These are phyloP conservation scores for Calycina marina DNA, from an alignment of 2,329 filamentous ascomycete genomes.

Conservation along the genomic window DNA sequence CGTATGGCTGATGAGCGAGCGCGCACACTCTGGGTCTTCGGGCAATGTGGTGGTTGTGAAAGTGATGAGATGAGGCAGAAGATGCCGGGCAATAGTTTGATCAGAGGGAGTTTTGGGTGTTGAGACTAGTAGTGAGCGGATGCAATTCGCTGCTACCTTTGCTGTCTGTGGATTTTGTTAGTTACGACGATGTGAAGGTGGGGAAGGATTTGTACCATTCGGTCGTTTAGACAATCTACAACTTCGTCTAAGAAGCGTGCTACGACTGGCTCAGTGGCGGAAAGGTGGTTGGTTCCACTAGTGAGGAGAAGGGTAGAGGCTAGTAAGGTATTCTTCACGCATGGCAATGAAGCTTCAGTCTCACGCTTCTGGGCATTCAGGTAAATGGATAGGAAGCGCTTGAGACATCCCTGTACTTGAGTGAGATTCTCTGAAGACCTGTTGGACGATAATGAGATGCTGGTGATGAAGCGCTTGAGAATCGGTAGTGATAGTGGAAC, in stretches of 20 bases:
- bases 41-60: slow-evolving; percentile 58
- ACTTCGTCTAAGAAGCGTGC: slow-evolving; percentile 65
- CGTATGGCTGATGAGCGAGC: slow-evolving; percentile 55
- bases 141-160: slow-evolving; percentile 81
- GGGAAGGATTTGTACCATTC: slow-evolving; percentile 38
- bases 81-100: slow-evolving; percentile 56
- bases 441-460: slow-evolving; percentile 41
- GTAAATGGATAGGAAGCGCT: slow-evolving; percentile 70
- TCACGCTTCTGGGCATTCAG: slow-evolving; percentile 63
- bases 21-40: slow-evolving; percentile 68
- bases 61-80: slow-evolving; percentile 59
- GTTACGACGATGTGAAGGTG: slow-evolving; percentile 4
- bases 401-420: slow-evolving; percentile 70
- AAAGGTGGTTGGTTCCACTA: slow-evolving; percentile 58
- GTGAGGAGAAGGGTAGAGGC: slow-evolving; percentile 83
- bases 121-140: slow-evolving; percentile 67
- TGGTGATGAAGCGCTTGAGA: slow-evolving; percentile 77
- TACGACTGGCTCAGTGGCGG: slow-evolving; percentile 61
- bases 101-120: slow-evolving; percentile 48
- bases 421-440: slow-evolving; percentile 20
- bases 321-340: slow-evolving; percentile 85
- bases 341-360: slow-evolving; percentile 59
- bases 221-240: slow-evolving; percentile 67
- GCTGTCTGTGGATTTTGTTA: slow-evolving; percentile 43
- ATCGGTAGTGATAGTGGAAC: slow-evolving; percentile 83